Base-by-base conservation (phyloP, 2,329 filamentous ascomycete species). In the Colletotrichum tropicale region DNA sequence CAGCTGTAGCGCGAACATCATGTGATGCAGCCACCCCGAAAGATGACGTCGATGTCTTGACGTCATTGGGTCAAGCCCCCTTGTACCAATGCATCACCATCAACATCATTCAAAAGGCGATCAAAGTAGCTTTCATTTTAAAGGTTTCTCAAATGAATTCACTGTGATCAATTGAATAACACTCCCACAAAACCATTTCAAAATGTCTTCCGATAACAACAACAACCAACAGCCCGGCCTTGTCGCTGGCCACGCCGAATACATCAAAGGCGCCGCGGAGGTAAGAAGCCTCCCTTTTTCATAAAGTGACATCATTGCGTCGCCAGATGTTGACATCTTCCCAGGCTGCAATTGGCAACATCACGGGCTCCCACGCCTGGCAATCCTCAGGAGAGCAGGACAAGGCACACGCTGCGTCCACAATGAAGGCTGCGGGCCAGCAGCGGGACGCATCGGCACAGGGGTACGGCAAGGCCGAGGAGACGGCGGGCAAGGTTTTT, bases 251-350 rank as follows among this genome's bases (percentile, higher is more conserved):
- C 93, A 94, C 81, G 92, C 88, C 36, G 91, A 94, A 80, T 95
- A 94, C 80, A 88, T 91, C 80, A 94, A 94, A 80, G 93, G 93
- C 68, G 91, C 91, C 8, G 89, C 91, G 71, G 91, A 93, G 85
- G 93, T 93, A 52, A 7, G 43, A 52, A 52, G 43, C 6, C 10
- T 13, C 10, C 43, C 43, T 7, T 21, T 48, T 52, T 3, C 6
- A 3, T 2, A 4, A n/a, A 52, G n/a, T 21, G 43, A 7, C n/a
- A 21, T 52, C 43, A 52, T 52, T 6, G 6, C 12, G 43, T 21
- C 4, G 3, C 26, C 8, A 13, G 3, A 8, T 61, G 34, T 56
- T 69, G 32, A 61, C 26, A 26, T 71, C 0, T n/a, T 32, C 4
- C 10, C 12, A 93, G 92, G 85, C 88, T 58, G 87, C 89, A 8